A percentile compares a stretch with the other conserved stretches of the same genome.
These are phyloP conservation scores for Lactarius vividus DNA, from an alignment of 768 basidiomycete species.

Conservation along the genomic window DNA sequence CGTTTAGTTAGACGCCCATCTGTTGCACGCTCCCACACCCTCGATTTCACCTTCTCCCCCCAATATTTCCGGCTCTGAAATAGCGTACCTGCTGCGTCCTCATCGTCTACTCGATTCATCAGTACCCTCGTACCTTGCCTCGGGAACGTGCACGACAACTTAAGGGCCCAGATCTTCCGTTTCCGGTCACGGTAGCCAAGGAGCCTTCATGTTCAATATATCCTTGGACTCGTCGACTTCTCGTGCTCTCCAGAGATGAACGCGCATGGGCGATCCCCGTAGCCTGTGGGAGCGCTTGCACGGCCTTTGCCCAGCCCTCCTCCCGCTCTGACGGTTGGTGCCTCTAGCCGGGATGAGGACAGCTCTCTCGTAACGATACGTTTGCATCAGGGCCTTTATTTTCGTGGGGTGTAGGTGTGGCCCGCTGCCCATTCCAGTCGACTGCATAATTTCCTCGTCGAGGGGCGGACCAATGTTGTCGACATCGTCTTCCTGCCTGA, in stretches of 20 bases:
- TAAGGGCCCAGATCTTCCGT: conserved; percentile 9
- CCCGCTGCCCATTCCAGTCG: not conserved
- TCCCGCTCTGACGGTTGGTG: not conserved
- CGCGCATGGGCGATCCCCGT: not conserved
- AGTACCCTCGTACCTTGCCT: conserved; percentile 23
- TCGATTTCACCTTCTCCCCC: conserved; percentile 12
- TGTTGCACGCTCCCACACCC: conserved; percentile 12
- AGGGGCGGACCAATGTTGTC: not conserved
- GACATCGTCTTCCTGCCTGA: conserved; percentile 10
- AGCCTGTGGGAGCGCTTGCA: not conserved
- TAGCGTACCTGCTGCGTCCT: not conserved
- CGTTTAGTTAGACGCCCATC: conserved; percentile 6
- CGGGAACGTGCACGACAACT: conserved; percentile 5
- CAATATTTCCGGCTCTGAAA: conserved; percentile 10
- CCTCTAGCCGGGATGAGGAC: conserved; percentile 1
- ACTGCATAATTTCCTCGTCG: not conserved
- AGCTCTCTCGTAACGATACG: conserved; percentile 10
- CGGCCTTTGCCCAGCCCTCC: not conserved
- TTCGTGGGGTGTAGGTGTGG: not conserved
- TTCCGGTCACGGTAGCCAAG: not conserved
- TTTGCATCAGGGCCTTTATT: conserved; percentile 3
- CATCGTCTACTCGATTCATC: not conserved
- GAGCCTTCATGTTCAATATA: conserved; percentile 3
- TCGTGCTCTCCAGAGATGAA: conserved; percentile 4
- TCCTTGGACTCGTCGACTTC: not conserved